These are phyloP conservation scores for Malus hybrid DNA, from an alignment of 331 rosid genomes.

Conservation along the genomic window DNA sequence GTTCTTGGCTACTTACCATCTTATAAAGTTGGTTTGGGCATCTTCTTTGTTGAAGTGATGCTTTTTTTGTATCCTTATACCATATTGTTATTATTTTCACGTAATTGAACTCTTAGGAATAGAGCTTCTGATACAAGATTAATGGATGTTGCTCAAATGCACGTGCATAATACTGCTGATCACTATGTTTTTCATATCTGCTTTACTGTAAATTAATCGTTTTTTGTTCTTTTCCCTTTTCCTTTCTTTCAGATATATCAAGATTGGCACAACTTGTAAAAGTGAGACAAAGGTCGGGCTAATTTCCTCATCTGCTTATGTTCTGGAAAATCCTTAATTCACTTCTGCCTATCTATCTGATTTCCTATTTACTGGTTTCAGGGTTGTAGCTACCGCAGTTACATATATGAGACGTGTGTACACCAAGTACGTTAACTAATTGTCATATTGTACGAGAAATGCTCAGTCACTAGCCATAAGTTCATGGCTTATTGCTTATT, in stretches of 20 bases:
- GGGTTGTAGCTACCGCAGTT: slow-evolving; percentile 94
- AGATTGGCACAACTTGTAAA: slow-evolving; percentile 72
- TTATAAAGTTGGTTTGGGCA: background rate
- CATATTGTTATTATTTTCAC: background rate
- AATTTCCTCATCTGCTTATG: background rate
- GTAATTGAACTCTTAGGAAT: background rate
- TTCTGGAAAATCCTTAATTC: background rate
- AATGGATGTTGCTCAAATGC: background rate
- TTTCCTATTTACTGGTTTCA: slow-evolving; percentile 32
- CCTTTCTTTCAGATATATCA: slow-evolving; percentile 54
- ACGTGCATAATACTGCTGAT: background rate
- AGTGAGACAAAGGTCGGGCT: slow-evolving; percentile 76
- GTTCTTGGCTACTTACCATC: background rate
- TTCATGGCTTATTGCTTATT: background rate
- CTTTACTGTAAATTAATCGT: background rate
- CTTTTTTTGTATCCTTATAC: background rate
- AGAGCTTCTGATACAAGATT: background rate
- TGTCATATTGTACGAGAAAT: background rate
- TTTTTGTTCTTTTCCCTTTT: slow-evolving; percentile 7
- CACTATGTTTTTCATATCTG: background rate
- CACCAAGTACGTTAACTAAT: slow-evolving; percentile 45
- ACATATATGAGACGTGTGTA: slow-evolving; percentile 95
- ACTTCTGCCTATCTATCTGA: background rate
- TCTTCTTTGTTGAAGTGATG: background rate
- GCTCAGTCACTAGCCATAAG: background rate